Evolutionary conservation across 2,329 filamentous ascomycete genomes (phyloP), one percentile per base, ranked within the genome.

Genomic region (Chrysoporthe cubensis): DNA sequence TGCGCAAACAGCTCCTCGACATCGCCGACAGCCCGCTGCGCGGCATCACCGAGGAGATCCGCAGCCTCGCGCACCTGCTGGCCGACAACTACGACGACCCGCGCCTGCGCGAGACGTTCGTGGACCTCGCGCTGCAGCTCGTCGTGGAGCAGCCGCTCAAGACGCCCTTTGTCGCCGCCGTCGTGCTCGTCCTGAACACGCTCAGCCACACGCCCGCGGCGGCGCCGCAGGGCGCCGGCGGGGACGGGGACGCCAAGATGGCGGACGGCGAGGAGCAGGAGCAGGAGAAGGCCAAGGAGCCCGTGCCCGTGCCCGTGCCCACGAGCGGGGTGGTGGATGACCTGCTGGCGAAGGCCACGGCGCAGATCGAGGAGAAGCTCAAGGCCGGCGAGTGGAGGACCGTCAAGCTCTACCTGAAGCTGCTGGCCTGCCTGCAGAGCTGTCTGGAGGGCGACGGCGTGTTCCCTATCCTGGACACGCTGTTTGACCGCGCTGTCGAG

Each of bases 141-240:
- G 85, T 91, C 56, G 78, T 93, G 46, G 96, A 99, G 81, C 96
- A 99, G 80, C 96, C 96, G 1, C 90, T 99, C 79, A 98, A 98
- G 84, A 96, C 94, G n/a, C 95, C 96, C 0, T 98, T 97, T 77
- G 86, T 97, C 48, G 94, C 94, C 11, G 93, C 92, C 26, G 90
- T 95, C 16, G 86, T 96, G 56, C 85, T 97, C 67, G 87, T 93
- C 66, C 87, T 90, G 72, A 97, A 98, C 80, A 87, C 88, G 37
- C 81, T 91, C 73, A 93, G 56, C 40, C 43, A 62, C 54, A 67
- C 66, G 58, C 66, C 69, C 16, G 43, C 59, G 2, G 52, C 93
- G 76, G 84, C 91, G 4, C 26, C 64, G 18, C 42, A 62, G 11
- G 26, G 37, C 9, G 65, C 68, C n/a, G 66, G 66, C 9, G 62